A percentile compares a stretch with the other conserved stretches of the same genome.
Evolutionary conservation across 2,329 filamentous ascomycete genomes (phyloP).

Genomic region (Cercospora sojina): DNA sequence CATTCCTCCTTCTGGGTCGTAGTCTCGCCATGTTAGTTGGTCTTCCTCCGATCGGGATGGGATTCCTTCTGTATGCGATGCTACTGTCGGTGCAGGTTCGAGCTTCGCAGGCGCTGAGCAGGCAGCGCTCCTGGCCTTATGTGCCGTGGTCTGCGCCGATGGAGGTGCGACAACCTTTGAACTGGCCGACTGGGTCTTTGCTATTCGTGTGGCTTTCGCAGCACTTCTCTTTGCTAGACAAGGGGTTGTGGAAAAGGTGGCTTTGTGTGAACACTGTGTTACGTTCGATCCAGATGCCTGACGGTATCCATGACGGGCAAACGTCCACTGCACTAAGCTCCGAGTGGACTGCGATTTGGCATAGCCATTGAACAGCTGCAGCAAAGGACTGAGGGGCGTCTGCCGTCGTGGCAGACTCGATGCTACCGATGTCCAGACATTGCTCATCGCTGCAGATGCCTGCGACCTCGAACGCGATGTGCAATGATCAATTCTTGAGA

Average conservation of each 20-base stretch:
- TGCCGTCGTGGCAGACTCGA: slow-evolving; percentile 27
- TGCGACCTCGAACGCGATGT: neutral
- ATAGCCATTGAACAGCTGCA: slow-evolving; percentile 35
- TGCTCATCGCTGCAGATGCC: slow-evolving; percentile 31
- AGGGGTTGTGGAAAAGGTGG: slow-evolving; percentile 19
- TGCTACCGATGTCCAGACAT: slow-evolving; percentile 38
- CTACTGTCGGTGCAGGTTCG: slow-evolving; percentile 29
- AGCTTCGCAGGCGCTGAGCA: slow-evolving; percentile 22
- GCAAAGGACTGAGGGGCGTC: slow-evolving; percentile 27
- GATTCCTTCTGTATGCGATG: slow-evolving; percentile 33
- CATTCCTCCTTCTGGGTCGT: slow-evolving; percentile 40
- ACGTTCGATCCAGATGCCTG: neutral
- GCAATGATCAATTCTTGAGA: neutral
- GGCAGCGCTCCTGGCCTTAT: slow-evolving; percentile 9
- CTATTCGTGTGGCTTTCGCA: neutral
- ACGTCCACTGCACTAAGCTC: slow-evolving; percentile 12
- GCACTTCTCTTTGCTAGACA: neutral
- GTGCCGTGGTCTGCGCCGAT: neutral
- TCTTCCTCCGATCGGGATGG: slow-evolving; percentile 13
- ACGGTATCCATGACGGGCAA: neutral
- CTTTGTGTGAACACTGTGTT: neutral
- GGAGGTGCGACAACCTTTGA: neutral
- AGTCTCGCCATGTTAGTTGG: slow-evolving; percentile 40
- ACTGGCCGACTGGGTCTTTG: neutral
- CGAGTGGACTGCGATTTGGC: slow-evolving; percentile 23